Base-by-base conservation (phyloP, 2,329 filamentous ascomycete genomes). In the Fusarium gaditjirri region DNA sequence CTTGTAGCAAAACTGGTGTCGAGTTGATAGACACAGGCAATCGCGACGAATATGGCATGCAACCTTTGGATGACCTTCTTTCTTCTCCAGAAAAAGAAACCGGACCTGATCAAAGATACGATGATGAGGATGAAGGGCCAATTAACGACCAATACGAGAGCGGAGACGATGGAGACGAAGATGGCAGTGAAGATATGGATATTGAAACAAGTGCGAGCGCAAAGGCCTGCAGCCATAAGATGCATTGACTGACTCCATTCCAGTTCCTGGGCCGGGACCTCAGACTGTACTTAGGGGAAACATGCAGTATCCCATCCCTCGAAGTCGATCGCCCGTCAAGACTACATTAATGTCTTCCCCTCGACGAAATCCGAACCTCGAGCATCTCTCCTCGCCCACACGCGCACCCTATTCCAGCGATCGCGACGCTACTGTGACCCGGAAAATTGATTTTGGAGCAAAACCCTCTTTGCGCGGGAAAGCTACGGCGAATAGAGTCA, bases 21-120 rank as follows among this genome's bases (percentile, higher is more conserved):
- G 92, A 90, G 2, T 83, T 98, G 36, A 89, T 90, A 77, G 94
- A 97, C 77, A 90, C 86, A 61, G 94, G 94, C 57, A 86, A 91
- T 68, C 92, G 94, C 83, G 95, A 98, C 83, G 94, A 97, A 80
- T 87, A 97, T 86, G 96, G 95, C 81, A 91, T 99, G 85, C 94
- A 98, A 80, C 92, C 93, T 39, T 88, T 97, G 65, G 93, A 95
- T 39, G 90, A 90, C 74, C 90, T 98, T 73, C 97, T 97, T 81
- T 98, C 95, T 13, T 97, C 95, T 25, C 94, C 95, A 19, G 88
- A 90, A 73, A 93, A 91, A 77, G 71, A 69, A 70, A 75, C 52
- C 46, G 72, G n/a, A 31, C 33, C 42, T n/a, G 38, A 54, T 25
- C 69, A 57, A 42, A 33, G 49, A 65, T 60, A 55, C 76, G 81